Base-by-base conservation (phyloP, 148 eudicot species). In the Rhododendron molle region DNA sequence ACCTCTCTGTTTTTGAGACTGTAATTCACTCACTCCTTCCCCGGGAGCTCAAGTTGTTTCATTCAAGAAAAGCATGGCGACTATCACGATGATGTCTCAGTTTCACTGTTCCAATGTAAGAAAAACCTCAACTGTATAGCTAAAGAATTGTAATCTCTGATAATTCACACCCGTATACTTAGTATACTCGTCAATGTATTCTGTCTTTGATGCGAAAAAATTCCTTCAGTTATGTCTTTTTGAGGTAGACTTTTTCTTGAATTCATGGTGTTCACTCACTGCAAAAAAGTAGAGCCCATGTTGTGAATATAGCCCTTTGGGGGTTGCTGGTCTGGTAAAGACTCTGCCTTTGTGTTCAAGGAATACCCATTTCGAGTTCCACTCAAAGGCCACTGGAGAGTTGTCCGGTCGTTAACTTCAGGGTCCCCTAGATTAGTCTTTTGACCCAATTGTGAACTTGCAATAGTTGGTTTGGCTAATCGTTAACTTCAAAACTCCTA, bases 61-160 rank as follows among this genome's bases (percentile, higher is more conserved):
- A 40, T 20, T 20, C 49, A 36, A 78, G 81, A 78, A 77, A 20
- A 65, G 34, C 81, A 78, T 78, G 54, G 54, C 81, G 54, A 78
- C 81, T 20, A 4, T 78, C 34, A n/a, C 18, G 49, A 76, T 76
- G 79, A 10, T 76, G 79, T 8, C 79, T 44, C 54, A 46, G 81
- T 78, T 44, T 44, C 81, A 78, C 47, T 11, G 18, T 26, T 78
- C 81, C 81, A n/a, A 12, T 78, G 81, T 78, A 78, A 78, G 81
- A 8, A 40, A 76, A 40, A 40, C 20, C 47, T 40, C 6, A 21
- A 21, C 44, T 76, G 26, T 50, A 40, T 76, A 38, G n/a, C 46
- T 38, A 7, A 7, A 23, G 8, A 60, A 12, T 67, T 26, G 34
- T 67, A 12, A 4, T 26, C 18, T 26, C 20, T 69, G 74, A 69